These are phyloP conservation scores for Pleurotus citrinopileatus DNA, from an alignment of 768 basidiomycete genomes.

Conservation along the genomic window DNA sequence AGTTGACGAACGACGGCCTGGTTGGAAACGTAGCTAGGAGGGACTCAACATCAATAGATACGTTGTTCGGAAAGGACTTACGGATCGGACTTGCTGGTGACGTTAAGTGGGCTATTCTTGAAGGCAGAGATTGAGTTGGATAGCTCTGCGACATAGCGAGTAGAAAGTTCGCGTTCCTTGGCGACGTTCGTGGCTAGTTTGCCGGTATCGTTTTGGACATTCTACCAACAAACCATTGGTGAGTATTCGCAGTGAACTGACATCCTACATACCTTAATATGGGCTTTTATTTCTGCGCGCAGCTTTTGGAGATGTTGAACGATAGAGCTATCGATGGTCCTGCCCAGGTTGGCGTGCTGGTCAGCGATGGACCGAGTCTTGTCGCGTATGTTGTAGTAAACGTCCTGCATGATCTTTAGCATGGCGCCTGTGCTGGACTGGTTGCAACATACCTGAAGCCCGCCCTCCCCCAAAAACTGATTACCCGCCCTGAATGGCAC, in stretches of 20 bases:
- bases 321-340: slow-evolving; percentile 95
- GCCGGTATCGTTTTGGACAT: slow-evolving; percentile 94
- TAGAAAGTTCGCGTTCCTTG: slow-evolving; percentile 87
- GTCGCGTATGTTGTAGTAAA: slow-evolving; percentile 91
- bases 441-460: slow-evolving; percentile 81
- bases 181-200: slow-evolving; percentile 90
- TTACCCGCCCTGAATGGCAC: slow-evolving; percentile 95
- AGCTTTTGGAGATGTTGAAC: slow-evolving; percentile 97
- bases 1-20: slow-evolving; percentile 75
- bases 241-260: background rate
- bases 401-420: slow-evolving; percentile 52
- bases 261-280: slow-evolving; percentile 70
- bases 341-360: slow-evolving; percentile 93
- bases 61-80: slow-evolving; percentile 39
- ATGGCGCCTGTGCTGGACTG: too few species aligned
- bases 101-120: slow-evolving; percentile 91
- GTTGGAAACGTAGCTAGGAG: slow-evolving; percentile 61
- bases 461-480: slow-evolving; percentile 98
- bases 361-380: slow-evolving; percentile 92
- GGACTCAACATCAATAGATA: background rate
- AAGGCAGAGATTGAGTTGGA: slow-evolving; percentile 83
- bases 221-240: slow-evolving; percentile 37
- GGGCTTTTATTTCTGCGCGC: slow-evolving; percentile 93
- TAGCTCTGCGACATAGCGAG: slow-evolving; percentile 83
- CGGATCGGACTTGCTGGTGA: slow-evolving; percentile 81